Percentiles rank a stretch among this genome's conserved stretches.
These are phyloP conservation scores for Piper betle DNA, from an alignment of 164 flowering plant genomes.

Conservation along the genomic window DNA sequence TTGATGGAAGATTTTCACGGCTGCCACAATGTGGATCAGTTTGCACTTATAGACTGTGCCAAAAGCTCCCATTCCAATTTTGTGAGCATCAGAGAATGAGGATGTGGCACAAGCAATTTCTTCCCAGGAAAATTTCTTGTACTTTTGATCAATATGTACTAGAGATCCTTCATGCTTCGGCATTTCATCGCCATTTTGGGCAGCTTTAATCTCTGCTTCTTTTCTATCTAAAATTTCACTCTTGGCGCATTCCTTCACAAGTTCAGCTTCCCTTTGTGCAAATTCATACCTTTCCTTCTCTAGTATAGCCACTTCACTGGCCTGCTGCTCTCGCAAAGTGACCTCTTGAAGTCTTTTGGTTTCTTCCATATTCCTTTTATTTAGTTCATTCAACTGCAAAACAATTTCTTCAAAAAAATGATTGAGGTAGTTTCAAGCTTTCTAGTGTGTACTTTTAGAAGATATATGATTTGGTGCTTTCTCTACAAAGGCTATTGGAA, in stretches of 20 bases:
- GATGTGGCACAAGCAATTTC: conserved; percentile 67
- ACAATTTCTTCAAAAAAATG: neutral
- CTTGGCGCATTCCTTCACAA: conserved; percentile 37
- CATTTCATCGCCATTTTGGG: conserved; percentile 41
- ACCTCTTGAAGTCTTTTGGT: conserved; percentile 42
- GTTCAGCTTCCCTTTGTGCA: conserved; percentile 41
- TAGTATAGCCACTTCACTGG: conserved; percentile 37
- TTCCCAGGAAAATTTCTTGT: conserved; percentile 59
- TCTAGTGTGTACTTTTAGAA: no score
- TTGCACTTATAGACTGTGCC: conserved; percentile 73
- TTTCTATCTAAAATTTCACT: conserved; percentile 47
- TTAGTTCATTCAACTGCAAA: conserved; percentile 44
- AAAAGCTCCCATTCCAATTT: conserved; percentile 67
- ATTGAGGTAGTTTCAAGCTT: neutral
- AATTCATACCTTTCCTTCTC: conserved; percentile 49
- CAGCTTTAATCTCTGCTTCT: no score
- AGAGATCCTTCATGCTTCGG: conserved; percentile 46
- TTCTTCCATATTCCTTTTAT: conserved; percentile 37
- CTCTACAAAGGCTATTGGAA: conserved; percentile 1
- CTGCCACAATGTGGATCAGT: conserved; percentile 56
- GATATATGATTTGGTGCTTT: neutral
- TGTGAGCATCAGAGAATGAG: conserved; percentile 58
- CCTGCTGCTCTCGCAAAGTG: conserved; percentile 33
- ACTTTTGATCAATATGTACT: conserved; percentile 22
- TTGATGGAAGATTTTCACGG: conserved; percentile 71